Base-by-base conservation (phyloP, 1,284 basidiomycete genomes). In the Pseudozyma flocculosa region DNA sequence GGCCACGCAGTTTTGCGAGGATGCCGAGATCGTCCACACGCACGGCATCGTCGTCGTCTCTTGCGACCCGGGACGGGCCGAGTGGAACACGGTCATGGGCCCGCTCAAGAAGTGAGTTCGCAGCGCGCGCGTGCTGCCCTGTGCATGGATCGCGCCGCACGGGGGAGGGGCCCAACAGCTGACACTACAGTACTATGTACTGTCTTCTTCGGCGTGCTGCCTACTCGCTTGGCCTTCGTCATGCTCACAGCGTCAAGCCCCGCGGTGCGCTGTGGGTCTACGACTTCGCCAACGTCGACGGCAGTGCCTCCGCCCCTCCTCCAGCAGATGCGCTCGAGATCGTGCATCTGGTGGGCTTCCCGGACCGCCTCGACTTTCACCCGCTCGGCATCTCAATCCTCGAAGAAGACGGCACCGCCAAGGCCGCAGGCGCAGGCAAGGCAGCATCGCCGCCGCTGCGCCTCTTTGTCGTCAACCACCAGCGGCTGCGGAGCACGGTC, bases 51-150 rank as follows among this genome's bases (percentile, higher is more conserved):
- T 48, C 14, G 17, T 68, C 18, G 42, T 64, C 36, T 57, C 50
- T 18, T 68, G 65, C 32, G 65, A 68, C 45, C 44, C 54, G 10
- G 43, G 44, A 18, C n/a, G 65, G 15, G 44, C 17, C 2, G 19
- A 36, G 0, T 64, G 65, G 61, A 68, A 65, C 19, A 68, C 65
- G 0, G 65, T 68, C 29, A 63, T 68, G 61, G 65, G 65, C 1
- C 61, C 53, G 1, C 48, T 60, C 1, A 3, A 8, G 7, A 40
- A 48, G 40, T 26, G 40, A 23, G 23, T 41, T 13, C n/a, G n/a
- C n/a, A n/a, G n/a, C n/a, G n/a, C n/a, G n/a, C n/a, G n/a, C n/a
- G n/a, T n/a, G n/a, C n/a, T n/a, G n/a, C n/a, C n/a, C n/a, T n/a
- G n/a, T n/a, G n/a, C n/a, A n/a, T n/a, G n/a, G n/a, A n/a, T n/a